Conservation (phyloP, 208 protist genomes). For the Wallacemonas sp. region DNA sequence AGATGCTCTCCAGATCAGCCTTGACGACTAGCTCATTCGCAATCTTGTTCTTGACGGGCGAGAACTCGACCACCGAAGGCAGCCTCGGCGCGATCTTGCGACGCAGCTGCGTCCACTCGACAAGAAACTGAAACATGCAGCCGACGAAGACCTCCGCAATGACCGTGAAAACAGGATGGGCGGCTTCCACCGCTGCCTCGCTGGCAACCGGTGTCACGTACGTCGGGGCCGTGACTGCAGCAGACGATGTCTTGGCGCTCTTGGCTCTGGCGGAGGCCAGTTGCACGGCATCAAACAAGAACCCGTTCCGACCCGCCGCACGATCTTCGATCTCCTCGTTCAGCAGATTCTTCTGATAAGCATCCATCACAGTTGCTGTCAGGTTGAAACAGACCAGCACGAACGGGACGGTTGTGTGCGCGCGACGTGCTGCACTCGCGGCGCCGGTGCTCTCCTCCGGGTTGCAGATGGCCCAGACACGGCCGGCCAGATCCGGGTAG, state of each 20-base stretch:
- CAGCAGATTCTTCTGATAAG: constrained; percentile 23
- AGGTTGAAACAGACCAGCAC: constrained; percentile 79
- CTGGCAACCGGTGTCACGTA: neutral
- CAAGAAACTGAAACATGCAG: constrained; percentile 31
- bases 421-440: neutral
- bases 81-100: constrained; percentile 11
- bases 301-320: neutral
- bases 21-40: constrained; percentile 21
- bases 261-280: neutral
- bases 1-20: neutral
- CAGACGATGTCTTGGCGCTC: constrained; percentile 1
- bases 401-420: constrained; percentile 33
- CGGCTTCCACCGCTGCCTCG: neutral
- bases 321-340: constrained; percentile 11
- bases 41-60: constrained; percentile 22
- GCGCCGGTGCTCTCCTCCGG: neutral
- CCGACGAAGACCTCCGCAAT: constrained; percentile 40
- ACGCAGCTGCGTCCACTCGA: constrained; percentile 28
- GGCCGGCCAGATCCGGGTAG: constrained; percentile 44
- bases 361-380: constrained; percentile 52
- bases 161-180: constrained; percentile 23
- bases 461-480: constrained; percentile 58
- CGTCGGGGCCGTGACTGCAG: neutral
- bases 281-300: neutral
- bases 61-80: constrained; percentile 36